Conservation (phyloP, 441 rosid species). For the Populus hybrid region DNA sequence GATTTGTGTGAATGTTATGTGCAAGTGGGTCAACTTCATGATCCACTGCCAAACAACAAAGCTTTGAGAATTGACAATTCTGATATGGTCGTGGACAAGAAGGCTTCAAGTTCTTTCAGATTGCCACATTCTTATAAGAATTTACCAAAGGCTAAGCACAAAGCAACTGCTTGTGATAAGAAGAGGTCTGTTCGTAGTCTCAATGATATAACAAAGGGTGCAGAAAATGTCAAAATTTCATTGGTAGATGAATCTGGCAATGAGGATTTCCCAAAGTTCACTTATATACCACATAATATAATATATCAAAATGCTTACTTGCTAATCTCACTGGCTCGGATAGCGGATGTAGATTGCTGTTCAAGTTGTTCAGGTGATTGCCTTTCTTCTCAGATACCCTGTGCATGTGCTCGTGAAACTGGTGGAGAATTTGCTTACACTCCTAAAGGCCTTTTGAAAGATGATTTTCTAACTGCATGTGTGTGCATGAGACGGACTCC, state of each 20-base stretch:
- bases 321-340: slow-evolving; percentile 67
- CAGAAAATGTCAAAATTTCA: slow-evolving; percentile 61
- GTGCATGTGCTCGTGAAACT: slow-evolving; percentile 83
- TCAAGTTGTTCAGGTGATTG: slow-evolving; percentile 70
- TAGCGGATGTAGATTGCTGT: slow-evolving; percentile 76
- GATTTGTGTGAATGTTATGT: slow-evolving; percentile 24
- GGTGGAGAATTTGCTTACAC: slow-evolving; percentile 87
- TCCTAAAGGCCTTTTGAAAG: slow-evolving; percentile 50
- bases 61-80: slow-evolving; percentile 6
- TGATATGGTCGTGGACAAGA: slow-evolving; percentile 15
- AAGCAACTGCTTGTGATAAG: slow-evolving; percentile 16
- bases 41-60: slow-evolving; percentile 8
- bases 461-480: slow-evolving; percentile 58
- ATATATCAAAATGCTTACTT: slow-evolving; percentile 62
- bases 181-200: slow-evolving; percentile 24
- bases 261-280: slow-evolving; percentile 53
- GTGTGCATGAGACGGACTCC: slow-evolving; percentile 43
- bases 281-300: slow-evolving; percentile 60
- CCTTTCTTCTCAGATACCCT: slow-evolving; percentile 55
- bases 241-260: slow-evolving; percentile 51
- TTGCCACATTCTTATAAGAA: not conserved
- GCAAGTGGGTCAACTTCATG: slow-evolving; percentile 2
- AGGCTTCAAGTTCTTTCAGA: slow-evolving; percentile 22
- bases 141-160: slow-evolving; percentile 10
- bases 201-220: slow-evolving; percentile 57